These are phyloP conservation scores for Gautieria morchelliformis DNA, from an alignment of 768 basidiomycete species.

Conservation along the genomic window DNA sequence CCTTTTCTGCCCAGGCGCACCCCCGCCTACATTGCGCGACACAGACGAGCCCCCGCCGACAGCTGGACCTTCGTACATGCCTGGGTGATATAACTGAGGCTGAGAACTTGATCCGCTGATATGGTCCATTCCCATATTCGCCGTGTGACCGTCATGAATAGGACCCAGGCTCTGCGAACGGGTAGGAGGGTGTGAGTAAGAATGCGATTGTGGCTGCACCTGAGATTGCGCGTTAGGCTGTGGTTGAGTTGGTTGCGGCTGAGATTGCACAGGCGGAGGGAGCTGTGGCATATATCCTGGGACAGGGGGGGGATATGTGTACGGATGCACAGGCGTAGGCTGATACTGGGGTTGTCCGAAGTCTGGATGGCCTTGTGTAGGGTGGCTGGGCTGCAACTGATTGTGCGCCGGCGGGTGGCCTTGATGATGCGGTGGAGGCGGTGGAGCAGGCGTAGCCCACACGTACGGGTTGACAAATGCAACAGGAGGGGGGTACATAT, in stretches of 20 bases:
- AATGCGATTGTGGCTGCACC: constrained; percentile 4
- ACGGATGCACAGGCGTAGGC: constrained; percentile 3
- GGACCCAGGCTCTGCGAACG: constrained; percentile 24
- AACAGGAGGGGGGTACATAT: constrained; percentile 8
- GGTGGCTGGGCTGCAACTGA: constrained; percentile 3
- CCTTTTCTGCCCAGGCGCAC: background rate
- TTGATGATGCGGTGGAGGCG: constrained; percentile 35
- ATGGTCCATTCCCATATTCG: background rate
- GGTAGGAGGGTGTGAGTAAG: constrained; percentile 28
- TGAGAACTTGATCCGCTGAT: constrained; percentile 18
- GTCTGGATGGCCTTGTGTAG: background rate
- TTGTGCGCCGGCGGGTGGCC: constrained; percentile 17
- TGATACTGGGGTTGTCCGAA: background rate
- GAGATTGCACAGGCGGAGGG: constrained; percentile 21
- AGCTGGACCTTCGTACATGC: background rate
- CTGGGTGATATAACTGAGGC: constrained; percentile 16
- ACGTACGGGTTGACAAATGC: constrained; percentile 24
- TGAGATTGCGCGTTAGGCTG: constrained; percentile 11
- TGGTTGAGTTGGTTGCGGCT: constrained; percentile 11
- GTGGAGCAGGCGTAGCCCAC: constrained; percentile 27
- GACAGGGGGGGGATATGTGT: background rate
- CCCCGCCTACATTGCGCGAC: background rate
- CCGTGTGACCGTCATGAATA: constrained; percentile 9
- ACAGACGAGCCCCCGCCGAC: background rate
- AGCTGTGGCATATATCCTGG: constrained; percentile 18